Percentiles rank a stretch among this genome's conserved stretches.
Conservation (phyloP, 208 protist genomes). For the Wallacemonas rigidus region DNA sequence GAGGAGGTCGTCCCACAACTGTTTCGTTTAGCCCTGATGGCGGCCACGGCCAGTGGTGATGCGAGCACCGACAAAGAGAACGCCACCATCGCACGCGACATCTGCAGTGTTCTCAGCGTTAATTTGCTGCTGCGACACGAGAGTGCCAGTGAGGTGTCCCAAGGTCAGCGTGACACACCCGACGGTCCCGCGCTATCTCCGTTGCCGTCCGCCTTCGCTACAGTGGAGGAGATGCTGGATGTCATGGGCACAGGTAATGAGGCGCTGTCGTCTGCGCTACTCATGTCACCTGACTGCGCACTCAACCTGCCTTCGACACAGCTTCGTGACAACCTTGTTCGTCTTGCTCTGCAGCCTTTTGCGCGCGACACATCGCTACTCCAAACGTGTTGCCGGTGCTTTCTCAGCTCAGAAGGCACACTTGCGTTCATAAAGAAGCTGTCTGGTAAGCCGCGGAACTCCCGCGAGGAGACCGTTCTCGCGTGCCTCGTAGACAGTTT, state of each 20-base stretch:
- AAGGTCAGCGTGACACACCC: too few relatives aligned
- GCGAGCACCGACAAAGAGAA: not conserved
- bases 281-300: not conserved
- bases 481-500: constrained; percentile 62
- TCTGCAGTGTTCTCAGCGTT: constrained; percentile 12
- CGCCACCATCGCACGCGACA: not conserved
- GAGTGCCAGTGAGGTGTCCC: not conserved
- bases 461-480: constrained; percentile 58
- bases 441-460: constrained; percentile 35
- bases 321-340: constrained; percentile 29
- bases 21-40: not conserved
- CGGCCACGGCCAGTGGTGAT: not conserved
- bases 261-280: not conserved
- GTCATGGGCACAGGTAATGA: not conserved
- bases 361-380: constrained; percentile 42
- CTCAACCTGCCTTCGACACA: not conserved
- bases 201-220: not conserved
- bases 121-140: constrained; percentile 8
- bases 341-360: constrained; percentile 42
- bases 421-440: constrained; percentile 60
- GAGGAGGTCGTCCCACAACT: not conserved
- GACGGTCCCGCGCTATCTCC: not conserved
- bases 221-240: constrained; percentile 9
- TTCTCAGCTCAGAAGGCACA: constrained; percentile 54
- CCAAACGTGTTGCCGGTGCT: constrained; percentile 66